These are phyloP conservation scores for Myrica gale DNA, from an alignment of 306 rosid species.

Conservation along the genomic window DNA sequence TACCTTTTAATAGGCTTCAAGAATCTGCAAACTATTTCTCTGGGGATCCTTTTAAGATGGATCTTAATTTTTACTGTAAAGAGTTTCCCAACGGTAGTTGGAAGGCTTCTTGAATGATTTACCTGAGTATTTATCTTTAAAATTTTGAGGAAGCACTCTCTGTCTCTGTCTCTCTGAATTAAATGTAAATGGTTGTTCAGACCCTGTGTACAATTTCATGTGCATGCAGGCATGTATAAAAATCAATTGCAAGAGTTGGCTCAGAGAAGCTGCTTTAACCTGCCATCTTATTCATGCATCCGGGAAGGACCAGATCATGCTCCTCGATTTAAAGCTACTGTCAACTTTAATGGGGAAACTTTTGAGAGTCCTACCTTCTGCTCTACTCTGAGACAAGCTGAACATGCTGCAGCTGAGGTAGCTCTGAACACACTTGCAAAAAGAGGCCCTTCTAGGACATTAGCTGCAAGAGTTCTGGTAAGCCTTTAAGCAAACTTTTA, in stretches of 20 bases:
- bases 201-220: conserved; percentile 12
- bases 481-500: conserved; percentile 22
- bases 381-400: conserved; percentile 77
- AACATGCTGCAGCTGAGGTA: conserved; percentile 84
- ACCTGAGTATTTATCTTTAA: background rate
- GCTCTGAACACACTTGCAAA: conserved; percentile 68
- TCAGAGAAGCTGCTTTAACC: conserved; percentile 83
- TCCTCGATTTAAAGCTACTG: conserved; percentile 88
- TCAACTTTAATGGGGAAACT: conserved; percentile 71
- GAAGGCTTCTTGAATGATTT: background rate
- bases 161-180: background rate
- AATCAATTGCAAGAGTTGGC: conserved; percentile 85
- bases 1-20: background rate
- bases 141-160: background rate
- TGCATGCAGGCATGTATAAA: conserved; percentile 62
- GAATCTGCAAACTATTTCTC: background rate
- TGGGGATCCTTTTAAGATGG: background rate
- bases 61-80: conserved; percentile 9
- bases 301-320: conserved; percentile 93
- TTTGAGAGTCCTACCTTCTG: conserved; percentile 81
- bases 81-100: background rate
- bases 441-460: conserved; percentile 73
- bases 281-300: conserved; percentile 86
- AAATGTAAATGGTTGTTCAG: background rate
- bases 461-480: conserved; percentile 86